Percentiles rank a stretch among this genome's conserved stretches.
Evolutionary conservation across 805 yeast species (phyloP).

Genomic region (Kodamaea neixiangensis): DNA sequence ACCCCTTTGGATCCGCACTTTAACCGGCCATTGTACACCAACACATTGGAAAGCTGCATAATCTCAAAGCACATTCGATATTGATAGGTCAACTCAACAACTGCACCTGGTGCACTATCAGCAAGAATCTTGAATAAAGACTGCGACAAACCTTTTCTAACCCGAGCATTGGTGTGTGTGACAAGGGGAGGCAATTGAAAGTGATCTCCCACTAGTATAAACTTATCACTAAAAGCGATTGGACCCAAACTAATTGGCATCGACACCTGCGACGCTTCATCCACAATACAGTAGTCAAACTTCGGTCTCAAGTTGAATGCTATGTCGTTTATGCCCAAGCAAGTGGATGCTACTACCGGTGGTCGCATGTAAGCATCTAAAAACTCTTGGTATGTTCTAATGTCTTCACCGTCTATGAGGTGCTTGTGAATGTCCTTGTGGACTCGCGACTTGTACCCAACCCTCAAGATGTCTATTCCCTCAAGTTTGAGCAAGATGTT

Average conservation of each 20-base stretch:
- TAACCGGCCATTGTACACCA: conserved; percentile 74
- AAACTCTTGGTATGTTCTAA: conserved; percentile 48
- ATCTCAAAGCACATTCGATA: conserved; percentile 93
- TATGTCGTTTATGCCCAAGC: conserved; percentile 71
- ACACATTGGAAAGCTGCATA: conserved; percentile 75
- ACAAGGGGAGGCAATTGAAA: conserved; percentile 91
- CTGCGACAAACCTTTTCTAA: conserved; percentile 64
- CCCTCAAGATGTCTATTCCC: conserved; percentile 53
- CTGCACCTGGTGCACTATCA: conserved; percentile 69
- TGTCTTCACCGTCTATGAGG: conserved; percentile 41
- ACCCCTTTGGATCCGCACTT: conserved; percentile 73
- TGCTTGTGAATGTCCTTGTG: conserved; percentile 62
- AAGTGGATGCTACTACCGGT: conserved; percentile 84
- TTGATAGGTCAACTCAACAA: conserved; percentile 78
- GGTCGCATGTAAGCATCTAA: conserved; percentile 51
- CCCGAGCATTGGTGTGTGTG: conserved; percentile 55
- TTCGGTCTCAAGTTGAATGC: conserved; percentile 51
- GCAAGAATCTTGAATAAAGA: conserved; percentile 78
- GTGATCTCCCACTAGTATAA: conserved; percentile 95
- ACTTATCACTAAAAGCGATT: conserved; percentile 69
- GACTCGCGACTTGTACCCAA: conserved; percentile 62
- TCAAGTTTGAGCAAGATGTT: conserved; percentile 78
- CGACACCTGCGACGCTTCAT: conserved; percentile 95
- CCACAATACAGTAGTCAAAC: conserved; percentile 92
- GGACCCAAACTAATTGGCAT: conserved; percentile 93